Percentiles rank a stretch among this genome's conserved stretches.
Evolutionary conservation across 2,329 filamentous ascomycete genomes (phyloP).

Genomic region (Ceratocystis cubensis): DNA sequence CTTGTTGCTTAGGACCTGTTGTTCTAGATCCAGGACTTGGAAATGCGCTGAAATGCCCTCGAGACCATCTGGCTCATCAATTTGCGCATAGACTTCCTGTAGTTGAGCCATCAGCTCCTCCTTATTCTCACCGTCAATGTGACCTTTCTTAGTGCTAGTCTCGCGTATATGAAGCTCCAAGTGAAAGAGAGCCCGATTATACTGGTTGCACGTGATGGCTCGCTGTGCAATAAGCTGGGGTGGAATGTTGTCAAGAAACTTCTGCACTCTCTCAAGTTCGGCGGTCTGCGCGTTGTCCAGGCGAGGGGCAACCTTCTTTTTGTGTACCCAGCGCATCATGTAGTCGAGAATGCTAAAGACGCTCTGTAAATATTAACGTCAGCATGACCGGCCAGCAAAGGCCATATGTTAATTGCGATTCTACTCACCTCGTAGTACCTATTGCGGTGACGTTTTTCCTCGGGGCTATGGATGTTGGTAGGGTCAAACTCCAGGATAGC

Average conservation of each 20-base stretch:
- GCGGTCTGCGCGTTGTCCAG: constrained; percentile 33
- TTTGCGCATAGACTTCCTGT: constrained; percentile 90
- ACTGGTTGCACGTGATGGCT: constrained; percentile 88
- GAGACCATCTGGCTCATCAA: constrained; percentile 93
- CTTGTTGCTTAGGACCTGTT: constrained; percentile 82
- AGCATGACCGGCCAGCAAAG: constrained; percentile 19
- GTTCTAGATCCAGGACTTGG: constrained; percentile 76
- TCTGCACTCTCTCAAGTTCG: constrained; percentile 38
- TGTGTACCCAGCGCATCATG: constrained; percentile 73
- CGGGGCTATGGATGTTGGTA: constrained; percentile 26
- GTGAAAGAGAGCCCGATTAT: constrained; percentile 81
- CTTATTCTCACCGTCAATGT: constrained; percentile 36
- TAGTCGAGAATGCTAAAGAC: constrained; percentile 89
- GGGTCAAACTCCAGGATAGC: constrained; percentile 55
- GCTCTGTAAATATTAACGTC: constrained; percentile 39
- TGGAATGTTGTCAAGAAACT: constrained; percentile 51
- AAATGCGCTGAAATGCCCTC: constrained; percentile 87
- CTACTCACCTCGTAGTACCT: constrained; percentile 68
- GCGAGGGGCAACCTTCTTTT: constrained; percentile 33
- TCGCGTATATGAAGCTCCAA: constrained; percentile 76
- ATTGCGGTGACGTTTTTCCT: constrained; percentile 62
- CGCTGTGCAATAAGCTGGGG: constrained; percentile 62
- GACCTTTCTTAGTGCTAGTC: constrained; percentile 20
- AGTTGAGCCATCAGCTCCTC: constrained; percentile 54
- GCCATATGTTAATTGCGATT: not conserved